phyloP scores from a whole-genome alignment of 2,329 filamentous ascomycete species.

The Fusarium tupiense region DNA sequence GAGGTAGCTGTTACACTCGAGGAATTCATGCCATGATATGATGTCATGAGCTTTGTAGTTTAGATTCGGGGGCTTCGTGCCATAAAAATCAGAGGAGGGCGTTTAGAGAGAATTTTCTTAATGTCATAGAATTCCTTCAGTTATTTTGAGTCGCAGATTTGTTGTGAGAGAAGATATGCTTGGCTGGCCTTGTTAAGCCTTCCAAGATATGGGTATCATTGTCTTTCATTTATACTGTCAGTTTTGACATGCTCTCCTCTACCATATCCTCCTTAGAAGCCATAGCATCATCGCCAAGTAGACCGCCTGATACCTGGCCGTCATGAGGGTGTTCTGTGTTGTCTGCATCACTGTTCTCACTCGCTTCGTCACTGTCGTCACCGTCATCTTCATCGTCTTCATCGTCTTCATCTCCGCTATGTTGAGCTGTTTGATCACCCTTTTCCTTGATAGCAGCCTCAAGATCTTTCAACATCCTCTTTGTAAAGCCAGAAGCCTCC shows the following conservation, averaged over 20 bases:
- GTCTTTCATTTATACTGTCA: constrained; percentile 40
- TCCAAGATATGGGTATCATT: constrained; percentile 31
- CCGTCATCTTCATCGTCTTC: constrained; percentile 46
- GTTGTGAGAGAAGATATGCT: neutral
- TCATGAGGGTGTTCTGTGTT: constrained; percentile 30
- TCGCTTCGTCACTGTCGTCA: constrained; percentile 43
- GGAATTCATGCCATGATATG: constrained; percentile 43
- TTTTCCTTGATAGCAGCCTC: constrained; percentile 90
- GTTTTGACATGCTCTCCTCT: constrained; percentile 44
- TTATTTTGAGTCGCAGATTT: neutral
- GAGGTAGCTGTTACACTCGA: constrained; percentile 49
- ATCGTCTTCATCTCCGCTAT: constrained; percentile 46
- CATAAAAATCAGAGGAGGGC: constrained; percentile 37
- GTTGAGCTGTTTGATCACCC: constrained; percentile 58
- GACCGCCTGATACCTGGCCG: constrained; percentile 30
- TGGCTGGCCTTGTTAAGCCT: neutral
- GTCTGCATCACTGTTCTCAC: constrained; percentile 41
- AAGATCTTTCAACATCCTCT: constrained; percentile 95
- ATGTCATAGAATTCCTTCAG: constrained; percentile 33
- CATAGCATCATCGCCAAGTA: constrained; percentile 35
- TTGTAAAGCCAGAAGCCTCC: constrained; percentile 93
- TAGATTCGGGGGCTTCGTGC: constrained; percentile 47
- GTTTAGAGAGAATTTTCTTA: constrained; percentile 39
- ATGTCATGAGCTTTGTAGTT: constrained; percentile 53
- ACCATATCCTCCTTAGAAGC: constrained; percentile 29